A percentile compares a stretch with the other conserved stretches of the same genome.
These are phyloP conservation scores for Carpinus viminea DNA, from an alignment of 306 rosid species.

Conservation along the genomic window DNA sequence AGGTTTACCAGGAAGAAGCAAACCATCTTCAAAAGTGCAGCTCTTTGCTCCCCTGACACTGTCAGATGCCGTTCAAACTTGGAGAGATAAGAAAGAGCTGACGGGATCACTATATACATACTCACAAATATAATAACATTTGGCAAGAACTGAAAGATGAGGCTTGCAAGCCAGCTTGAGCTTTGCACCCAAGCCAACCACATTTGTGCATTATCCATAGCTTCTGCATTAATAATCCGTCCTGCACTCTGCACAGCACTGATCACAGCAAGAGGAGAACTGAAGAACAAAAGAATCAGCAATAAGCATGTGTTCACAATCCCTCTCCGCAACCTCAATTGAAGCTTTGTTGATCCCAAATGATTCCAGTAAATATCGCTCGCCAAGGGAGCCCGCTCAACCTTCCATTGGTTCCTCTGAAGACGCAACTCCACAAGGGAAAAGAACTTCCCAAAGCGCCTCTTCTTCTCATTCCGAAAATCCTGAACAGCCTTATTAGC, in stretches of 20 bases:
- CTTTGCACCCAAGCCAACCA: slow-evolving; percentile 95
- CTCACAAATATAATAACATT: slow-evolving; percentile 87
- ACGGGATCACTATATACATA: slow-evolving; percentile 88
- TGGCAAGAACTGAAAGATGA: slow-evolving; percentile 88
- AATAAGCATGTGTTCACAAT: slow-evolving; percentile 81
- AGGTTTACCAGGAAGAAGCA: slow-evolving; percentile 97
- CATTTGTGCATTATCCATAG: slow-evolving; percentile 87
- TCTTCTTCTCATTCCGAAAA: slow-evolving; percentile 80
- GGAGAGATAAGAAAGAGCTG: slow-evolving; percentile 87
- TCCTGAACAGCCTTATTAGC: slow-evolving; percentile 95
- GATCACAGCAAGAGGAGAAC: slow-evolving; percentile 94
- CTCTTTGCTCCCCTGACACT: slow-evolving; percentile 93
- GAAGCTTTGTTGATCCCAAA: slow-evolving; percentile 73
- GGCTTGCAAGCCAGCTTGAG: slow-evolving; percentile 90
- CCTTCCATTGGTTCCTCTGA: slow-evolving; percentile 93
- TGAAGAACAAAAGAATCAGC: slow-evolving; percentile 78
- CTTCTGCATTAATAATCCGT: slow-evolving; percentile 83
- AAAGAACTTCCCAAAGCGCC: slow-evolving; percentile 80
- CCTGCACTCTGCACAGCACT: slow-evolving; percentile 83
- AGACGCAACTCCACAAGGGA: slow-evolving; percentile 78
- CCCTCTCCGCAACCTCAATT: slow-evolving; percentile 66
- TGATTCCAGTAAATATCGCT: slow-evolving; percentile 94
- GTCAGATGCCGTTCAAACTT: slow-evolving; percentile 91
- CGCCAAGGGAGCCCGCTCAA: slow-evolving; percentile 95
- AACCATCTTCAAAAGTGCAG: slow-evolving; percentile 93